Evolutionary conservation across 768 basidiomycete genomes (phyloP).

Genomic region (Lentinula sp.): DNA sequence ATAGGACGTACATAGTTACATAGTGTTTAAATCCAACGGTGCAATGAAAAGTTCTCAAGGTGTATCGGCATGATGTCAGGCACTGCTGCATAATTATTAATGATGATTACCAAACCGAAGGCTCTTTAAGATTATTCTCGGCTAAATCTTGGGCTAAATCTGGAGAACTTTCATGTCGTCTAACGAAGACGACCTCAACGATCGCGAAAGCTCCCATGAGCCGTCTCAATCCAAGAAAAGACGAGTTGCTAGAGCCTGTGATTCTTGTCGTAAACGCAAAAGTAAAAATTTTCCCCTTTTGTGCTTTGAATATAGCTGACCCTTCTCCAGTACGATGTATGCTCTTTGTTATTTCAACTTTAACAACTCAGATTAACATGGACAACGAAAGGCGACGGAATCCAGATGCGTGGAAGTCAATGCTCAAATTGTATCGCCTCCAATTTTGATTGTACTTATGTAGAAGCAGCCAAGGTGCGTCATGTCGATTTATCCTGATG

Average conservation of each 20-base stretch:
- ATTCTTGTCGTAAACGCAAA: conserved; percentile 81
- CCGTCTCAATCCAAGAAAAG: conserved; percentile 53
- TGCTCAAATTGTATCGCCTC: conserved; percentile 68
- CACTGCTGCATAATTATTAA: background rate
- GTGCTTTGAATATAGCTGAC: background rate
- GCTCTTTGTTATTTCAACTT: background rate
- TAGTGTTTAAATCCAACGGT: too few species aligned
- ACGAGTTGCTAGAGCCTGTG: conserved; percentile 73
- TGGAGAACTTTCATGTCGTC: conserved; percentile 44
- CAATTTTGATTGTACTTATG: conserved; percentile 61
- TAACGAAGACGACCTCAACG: conserved; percentile 57
- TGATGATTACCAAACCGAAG: background rate
- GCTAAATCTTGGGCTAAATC: background rate
- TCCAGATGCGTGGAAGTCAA: conserved; percentile 56
- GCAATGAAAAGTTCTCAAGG: too few species aligned
- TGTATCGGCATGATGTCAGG: background rate
- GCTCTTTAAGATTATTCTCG: background rate
- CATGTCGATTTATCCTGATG: conserved; percentile 6
- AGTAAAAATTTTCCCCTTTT: conserved; percentile 27
- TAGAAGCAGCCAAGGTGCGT: conserved; percentile 63
- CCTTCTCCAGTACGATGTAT: conserved; percentile 55
- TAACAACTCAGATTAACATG: background rate
- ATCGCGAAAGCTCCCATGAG: conserved; percentile 26
- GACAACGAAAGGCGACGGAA: conserved; percentile 53
- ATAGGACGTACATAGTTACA: too few species aligned